phyloP scores from a whole-genome alignment of 2,329 filamentous ascomycete genomes.

The Trichoderma koningii region DNA sequence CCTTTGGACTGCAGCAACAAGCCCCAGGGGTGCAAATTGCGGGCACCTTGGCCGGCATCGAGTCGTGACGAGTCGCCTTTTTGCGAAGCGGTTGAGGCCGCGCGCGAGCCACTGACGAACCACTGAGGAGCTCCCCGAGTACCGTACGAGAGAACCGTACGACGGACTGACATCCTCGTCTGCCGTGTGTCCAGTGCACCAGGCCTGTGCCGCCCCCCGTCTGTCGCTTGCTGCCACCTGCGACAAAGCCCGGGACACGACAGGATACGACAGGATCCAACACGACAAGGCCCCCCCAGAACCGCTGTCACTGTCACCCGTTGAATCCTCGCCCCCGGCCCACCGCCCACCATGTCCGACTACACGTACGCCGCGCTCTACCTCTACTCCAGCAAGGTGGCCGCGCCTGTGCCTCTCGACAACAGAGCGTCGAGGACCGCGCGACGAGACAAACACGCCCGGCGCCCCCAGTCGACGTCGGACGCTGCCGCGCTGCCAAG shows the following conservation, averaged over 20 bases:
- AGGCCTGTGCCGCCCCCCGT: too few relatives aligned
- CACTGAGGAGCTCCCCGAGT: background rate
- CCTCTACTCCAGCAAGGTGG: conserved; percentile 22
- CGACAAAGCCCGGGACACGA: too few relatives aligned
- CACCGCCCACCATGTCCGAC: conserved; percentile 22
- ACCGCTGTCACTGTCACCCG: background rate
- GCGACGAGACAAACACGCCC: conserved; percentile 23
- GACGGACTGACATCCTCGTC: too few relatives aligned
- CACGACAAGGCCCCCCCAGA: background rate
- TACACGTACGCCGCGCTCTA: conserved; percentile 21
- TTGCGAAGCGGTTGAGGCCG: background rate
- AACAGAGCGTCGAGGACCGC: conserved; percentile 21
- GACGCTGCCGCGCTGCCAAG: conserved; percentile 5
- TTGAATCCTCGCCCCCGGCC: background rate
- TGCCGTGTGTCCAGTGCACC: too few relatives aligned
- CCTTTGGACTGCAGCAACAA: conserved; percentile 24
- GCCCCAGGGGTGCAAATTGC: conserved; percentile 6
- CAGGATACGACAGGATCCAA: too few relatives aligned
- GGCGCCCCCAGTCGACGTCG: conserved; percentile 27
- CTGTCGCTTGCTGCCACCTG: too few relatives aligned
- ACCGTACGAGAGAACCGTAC: background rate
- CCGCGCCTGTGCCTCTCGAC: conserved; percentile 23
- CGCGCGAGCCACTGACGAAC: background rate
- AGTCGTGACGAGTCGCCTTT: background rate
- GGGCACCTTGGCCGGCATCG: background rate